A percentile compares a stretch with the other conserved stretches of the same genome.
Evolutionary conservation across 345 rosid species (phyloP).

Genomic region (Nasturtium officinale): DNA sequence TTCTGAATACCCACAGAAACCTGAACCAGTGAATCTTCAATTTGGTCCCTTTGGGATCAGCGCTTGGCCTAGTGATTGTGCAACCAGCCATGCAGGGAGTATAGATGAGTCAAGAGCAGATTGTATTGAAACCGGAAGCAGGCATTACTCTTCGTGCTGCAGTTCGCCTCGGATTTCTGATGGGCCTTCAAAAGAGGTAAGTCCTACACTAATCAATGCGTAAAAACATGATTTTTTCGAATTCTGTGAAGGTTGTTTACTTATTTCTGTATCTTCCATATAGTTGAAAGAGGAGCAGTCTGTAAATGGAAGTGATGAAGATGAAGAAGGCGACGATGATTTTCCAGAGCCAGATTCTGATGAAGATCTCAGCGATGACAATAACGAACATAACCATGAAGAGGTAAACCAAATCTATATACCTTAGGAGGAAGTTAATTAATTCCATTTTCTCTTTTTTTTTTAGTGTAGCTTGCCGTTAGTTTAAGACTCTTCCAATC

Average conservation of each 20-base stretch:
- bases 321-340: constrained; percentile 59
- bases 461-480: background rate
- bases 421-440: background rate
- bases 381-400: constrained; percentile 54
- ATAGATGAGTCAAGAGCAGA: constrained; percentile 81
- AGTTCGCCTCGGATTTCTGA: constrained; percentile 88
- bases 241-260: background rate
- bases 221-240: background rate
- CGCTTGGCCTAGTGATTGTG: constrained; percentile 97
- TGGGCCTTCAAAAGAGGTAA: constrained; percentile 89
- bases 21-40: constrained; percentile 93
- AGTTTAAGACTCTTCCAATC: constrained; percentile 1
- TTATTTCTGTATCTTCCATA: constrained; percentile 2
- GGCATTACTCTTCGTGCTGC: constrained; percentile 87
- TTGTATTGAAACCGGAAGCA: constrained; percentile 77
- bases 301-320: constrained; percentile 96
- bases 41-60: constrained; percentile 96
- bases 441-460: background rate
- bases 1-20: constrained; percentile 75
- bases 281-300: constrained; percentile 90
- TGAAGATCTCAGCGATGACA: constrained; percentile 74
- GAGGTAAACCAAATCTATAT: constrained; percentile 58
- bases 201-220: background rate
- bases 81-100: constrained; percentile 91
- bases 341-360: constrained; percentile 76